Conservation (phyloP, 78 protist genomes). For the Dictyostelium citrinum region DNA sequence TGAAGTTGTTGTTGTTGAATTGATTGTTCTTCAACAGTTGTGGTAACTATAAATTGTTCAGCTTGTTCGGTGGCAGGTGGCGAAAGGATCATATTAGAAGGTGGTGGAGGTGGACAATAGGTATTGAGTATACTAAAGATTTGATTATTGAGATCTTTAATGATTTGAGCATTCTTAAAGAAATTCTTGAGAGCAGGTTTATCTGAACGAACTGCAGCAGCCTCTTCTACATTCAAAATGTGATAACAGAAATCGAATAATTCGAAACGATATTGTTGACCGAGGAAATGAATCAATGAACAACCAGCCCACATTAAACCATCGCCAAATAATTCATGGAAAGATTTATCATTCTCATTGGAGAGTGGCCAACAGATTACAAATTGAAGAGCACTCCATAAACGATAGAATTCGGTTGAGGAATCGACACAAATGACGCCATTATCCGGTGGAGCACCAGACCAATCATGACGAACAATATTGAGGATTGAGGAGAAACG, state of each 20-base stretch:
- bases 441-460: constrained; percentile 70
- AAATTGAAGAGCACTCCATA: constrained; percentile 90
- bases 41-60: constrained; percentile 66
- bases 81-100: constrained; percentile 54
- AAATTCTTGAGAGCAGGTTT: constrained; percentile 58
- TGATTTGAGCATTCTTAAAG: constrained; percentile 47
- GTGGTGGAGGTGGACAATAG: constrained; percentile 69
- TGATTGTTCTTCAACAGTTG: constrained; percentile 34
- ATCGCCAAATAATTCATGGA: constrained; percentile 87
- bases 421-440: constrained; percentile 80
- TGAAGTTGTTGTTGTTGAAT: background rate
- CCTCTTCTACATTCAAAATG: constrained; percentile 78
- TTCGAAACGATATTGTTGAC: constrained; percentile 86
- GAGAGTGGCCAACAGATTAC: constrained; percentile 64
- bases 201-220: constrained; percentile 60
- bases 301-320: constrained; percentile 90
- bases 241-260: constrained; percentile 87
- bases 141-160: constrained; percentile 70
- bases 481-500: constrained; percentile 67
- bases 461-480: constrained; percentile 79
- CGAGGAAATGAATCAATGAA: constrained; percentile 84
- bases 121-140: constrained; percentile 70
- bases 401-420: constrained; percentile 83
- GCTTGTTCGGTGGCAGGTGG: constrained; percentile 80
- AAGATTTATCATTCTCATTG: constrained; percentile 53